Base-by-base conservation (phyloP, 2,329 filamentous ascomycete species). In the Penicillium sp. region DNA sequence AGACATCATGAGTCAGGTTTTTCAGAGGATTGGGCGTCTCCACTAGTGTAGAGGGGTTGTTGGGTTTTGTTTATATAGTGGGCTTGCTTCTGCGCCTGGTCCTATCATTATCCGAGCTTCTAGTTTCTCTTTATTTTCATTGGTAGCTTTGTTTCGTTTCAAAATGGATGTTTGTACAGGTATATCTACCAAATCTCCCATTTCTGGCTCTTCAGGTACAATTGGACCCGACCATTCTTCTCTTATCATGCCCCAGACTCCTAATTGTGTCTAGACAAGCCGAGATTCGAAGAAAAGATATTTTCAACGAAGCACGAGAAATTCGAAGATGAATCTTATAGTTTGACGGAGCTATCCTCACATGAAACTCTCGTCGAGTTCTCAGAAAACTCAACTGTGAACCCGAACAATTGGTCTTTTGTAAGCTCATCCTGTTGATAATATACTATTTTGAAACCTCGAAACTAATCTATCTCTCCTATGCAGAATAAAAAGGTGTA, bases 381-480 rank as follows among this genome's bases (percentile, higher is more conserved):
- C 27, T 38, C 44, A 11, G 45, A 53, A 11, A 42, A 44, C 13
- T 58, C 57, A 7, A 23, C 44, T 4, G 39, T 31, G 20, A 51
- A 55, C 23, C 57, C 57, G 5, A 49, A 44, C 23, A 57, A 59
- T 13, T 60, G 57, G 57, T 30, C 45, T 7, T 36, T 56, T 45
- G 55, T 58, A 51, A 40, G 54, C 39, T 41, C 10, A 18, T 33
- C 32, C n/a, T n/a, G n/a, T n/a, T n/a, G 16, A 18, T 38, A 18
- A 14, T 39, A 18, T 17, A 42, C 33, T 26, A 13, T 8, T 28
- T 34, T 12, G 2, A 25, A 25, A 11, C n/a, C 5, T n/a, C 16
- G 6, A 12, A 10, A 17, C 27, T 36, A 30, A 40, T 30, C 6
- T 8, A 28, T 9, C 18, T 9, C 18, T 9, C 9, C 14, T 4